phyloP scores from a whole-genome alignment of 1,284 basidiomycete genomes.

The Puccinia triticina region DNA sequence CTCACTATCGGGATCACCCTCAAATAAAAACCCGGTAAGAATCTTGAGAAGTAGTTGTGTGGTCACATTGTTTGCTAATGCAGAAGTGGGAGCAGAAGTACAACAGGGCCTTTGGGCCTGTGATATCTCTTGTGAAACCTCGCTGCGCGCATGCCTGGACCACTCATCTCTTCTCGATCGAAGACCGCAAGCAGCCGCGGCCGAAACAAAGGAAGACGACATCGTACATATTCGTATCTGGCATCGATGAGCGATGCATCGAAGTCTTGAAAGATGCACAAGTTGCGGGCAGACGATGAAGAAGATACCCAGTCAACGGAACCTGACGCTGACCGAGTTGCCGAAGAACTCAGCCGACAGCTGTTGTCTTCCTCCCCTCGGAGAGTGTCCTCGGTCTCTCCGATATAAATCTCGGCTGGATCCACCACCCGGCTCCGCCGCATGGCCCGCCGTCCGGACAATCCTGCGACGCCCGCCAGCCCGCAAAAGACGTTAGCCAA shows the following conservation, averaged over 20 bases:
- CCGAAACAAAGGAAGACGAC: background rate
- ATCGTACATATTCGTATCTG: slow-evolving; percentile 15
- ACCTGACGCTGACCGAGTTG: background rate
- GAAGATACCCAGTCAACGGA: background rate
- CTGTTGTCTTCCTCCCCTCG: background rate
- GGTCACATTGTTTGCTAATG: too few relatives aligned
- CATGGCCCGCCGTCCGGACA: background rate
- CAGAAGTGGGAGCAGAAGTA: too few relatives aligned
- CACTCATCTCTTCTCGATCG: background rate
- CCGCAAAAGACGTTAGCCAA: background rate
- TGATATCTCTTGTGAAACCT: too few relatives aligned
- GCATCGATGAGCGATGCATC: slow-evolving; percentile 8
- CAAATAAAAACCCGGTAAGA: too few relatives aligned
- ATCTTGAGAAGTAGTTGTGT: too few relatives aligned
- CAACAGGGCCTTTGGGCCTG: too few relatives aligned
- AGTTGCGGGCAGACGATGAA: background rate
- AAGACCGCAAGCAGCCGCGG: background rate
- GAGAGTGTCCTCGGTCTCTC: slow-evolving; percentile 10
- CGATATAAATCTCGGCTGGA: background rate
- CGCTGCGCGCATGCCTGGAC: too few relatives aligned
- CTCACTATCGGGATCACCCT: too few relatives aligned
- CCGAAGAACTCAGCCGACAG: slow-evolving; percentile 1
- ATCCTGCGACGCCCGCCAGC: background rate
- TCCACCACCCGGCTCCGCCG: background rate
- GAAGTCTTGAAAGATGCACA: background rate